Evolutionary conservation across 352 stramenopile species (phyloP), one percentile per base, ranked within the genome.

Genomic region (Phytopythium montanum): DNA sequence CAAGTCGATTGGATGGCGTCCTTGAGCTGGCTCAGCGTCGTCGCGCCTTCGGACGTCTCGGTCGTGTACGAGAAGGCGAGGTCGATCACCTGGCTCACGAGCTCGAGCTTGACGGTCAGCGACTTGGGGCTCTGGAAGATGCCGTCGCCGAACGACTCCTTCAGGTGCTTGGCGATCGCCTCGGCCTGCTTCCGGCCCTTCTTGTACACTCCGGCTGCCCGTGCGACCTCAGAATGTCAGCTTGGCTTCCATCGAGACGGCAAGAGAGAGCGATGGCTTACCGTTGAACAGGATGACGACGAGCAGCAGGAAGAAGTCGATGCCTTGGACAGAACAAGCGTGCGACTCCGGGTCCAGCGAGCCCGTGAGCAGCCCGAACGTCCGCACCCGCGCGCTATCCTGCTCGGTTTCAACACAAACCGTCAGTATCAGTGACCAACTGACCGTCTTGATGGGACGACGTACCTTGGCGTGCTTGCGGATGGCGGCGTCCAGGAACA

Each of bases 221-320:
- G 12, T 38, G 26, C 60, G 38, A 51, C 21, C 9, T 59, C 33
- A 49, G 54, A 45, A 62, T 46, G 13, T 34, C 31, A 34, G 31
- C 9, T 34, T 34, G 9, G 31, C 31, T 9, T 34, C 31, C 31
- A 9, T 34, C 9, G 31, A 34, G 31, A 34, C 5, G 31, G 31
- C 31, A 10, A 10, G 31, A 9, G 9, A 34, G 9, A 34, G 9
- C 31, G 31, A 26, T 26, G 19, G 33, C 60, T 21, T 73, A 90
- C 82, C 80, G 54, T 90, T 88, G 54, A 88, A 92, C 23, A 92
- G 74, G 26, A 92, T 85, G 34, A 90, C 69, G 10, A 90, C 66
- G 13, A 89, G 73, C n/a, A 90, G 77, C 34, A 92, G 59, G 45
- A 90, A 90, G 45, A 92, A 90, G 31, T 92, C 80, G 28, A 90